phyloP scores from a whole-genome alignment of 257 asterid genomes.

The Solanum arcanum region DNA sequence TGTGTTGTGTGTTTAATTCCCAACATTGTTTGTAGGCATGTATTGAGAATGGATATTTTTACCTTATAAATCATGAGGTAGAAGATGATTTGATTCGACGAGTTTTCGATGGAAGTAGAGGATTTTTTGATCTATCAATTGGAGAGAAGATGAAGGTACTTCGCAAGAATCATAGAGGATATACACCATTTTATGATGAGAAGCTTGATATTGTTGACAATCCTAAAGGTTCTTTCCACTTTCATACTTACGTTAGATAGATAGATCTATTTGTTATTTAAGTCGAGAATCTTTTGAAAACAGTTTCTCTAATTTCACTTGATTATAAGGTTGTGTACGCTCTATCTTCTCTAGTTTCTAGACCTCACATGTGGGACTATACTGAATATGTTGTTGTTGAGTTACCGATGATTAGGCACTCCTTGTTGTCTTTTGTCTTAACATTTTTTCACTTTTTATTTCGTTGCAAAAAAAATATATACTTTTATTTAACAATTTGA shows the following conservation, averaged over 20 bases:
- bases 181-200: slow-evolving; percentile 36
- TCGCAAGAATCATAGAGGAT: slow-evolving; percentile 34
- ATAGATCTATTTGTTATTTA: neutral
- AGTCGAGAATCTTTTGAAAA: neutral
- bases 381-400: neutral
- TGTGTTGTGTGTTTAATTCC: no score
- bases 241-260: neutral
- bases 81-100: slow-evolving; percentile 23
- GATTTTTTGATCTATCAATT: slow-evolving; percentile 26
- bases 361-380: neutral
- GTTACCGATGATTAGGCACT: neutral
- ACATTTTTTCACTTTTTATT: neutral
- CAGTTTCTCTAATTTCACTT: neutral
- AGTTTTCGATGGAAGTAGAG: slow-evolving; percentile 25
- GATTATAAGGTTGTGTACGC: neutral
- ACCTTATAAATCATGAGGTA: slow-evolving; percentile 37
- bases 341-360: neutral
- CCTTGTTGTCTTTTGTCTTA: neutral
- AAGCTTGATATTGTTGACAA: slow-evolving; percentile 25
- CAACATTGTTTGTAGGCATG: neutral
- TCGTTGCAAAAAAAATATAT: neutral
- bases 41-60: neutral
- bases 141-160: slow-evolving; percentile 33
- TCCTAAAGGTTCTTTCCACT: slow-evolving; percentile 16
- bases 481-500: neutral